A percentile compares a stretch with the other conserved stretches of the same genome.
Evolutionary conservation across 495 filamentous ascomycete species (phyloP).

Genomic region (Penicillium chermesinum): DNA sequence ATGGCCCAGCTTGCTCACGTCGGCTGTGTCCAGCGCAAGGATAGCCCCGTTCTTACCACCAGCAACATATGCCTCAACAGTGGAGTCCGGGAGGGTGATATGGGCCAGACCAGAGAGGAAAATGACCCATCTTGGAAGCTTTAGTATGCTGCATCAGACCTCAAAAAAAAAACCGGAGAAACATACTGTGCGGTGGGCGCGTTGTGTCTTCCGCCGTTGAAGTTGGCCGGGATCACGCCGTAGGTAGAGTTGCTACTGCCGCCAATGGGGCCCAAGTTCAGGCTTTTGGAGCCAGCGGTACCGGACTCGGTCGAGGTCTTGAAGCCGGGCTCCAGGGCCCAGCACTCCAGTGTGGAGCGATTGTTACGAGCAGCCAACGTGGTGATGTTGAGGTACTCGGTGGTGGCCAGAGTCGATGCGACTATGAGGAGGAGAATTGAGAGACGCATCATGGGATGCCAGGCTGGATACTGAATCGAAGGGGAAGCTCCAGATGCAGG

Average conservation of each 20-base stretch:
- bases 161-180: not conserved
- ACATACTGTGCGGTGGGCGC: constrained; percentile 48
- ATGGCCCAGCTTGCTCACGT: constrained; percentile 46
- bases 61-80: constrained; percentile 29
- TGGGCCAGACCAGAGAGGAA: constrained; percentile 48
- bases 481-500: too few species aligned
- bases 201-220: constrained; percentile 48
- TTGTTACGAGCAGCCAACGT: constrained; percentile 32
- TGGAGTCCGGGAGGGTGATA: constrained; percentile 45
- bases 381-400: constrained; percentile 37
- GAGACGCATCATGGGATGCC: constrained; percentile 14
- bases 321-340: constrained; percentile 44
- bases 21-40: constrained; percentile 44
- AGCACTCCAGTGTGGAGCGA: constrained; percentile 51
- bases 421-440: constrained; percentile 19
- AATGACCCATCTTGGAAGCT: constrained; percentile 41
- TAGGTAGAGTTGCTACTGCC: constrained; percentile 31
- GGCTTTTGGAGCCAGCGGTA: constrained; percentile 29
- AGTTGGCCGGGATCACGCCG: constrained; percentile 37
- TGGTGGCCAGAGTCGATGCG: constrained; percentile 10
- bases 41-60: constrained; percentile 46
- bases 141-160: too few species aligned
- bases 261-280: constrained; percentile 29
- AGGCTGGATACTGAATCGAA: not conserved
- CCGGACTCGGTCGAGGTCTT: constrained; percentile 36